Evolutionary conservation across 177 flowering plant species (phyloP), one percentile per base, ranked within the genome.

Genomic region (Vitis hybrid): DNA sequence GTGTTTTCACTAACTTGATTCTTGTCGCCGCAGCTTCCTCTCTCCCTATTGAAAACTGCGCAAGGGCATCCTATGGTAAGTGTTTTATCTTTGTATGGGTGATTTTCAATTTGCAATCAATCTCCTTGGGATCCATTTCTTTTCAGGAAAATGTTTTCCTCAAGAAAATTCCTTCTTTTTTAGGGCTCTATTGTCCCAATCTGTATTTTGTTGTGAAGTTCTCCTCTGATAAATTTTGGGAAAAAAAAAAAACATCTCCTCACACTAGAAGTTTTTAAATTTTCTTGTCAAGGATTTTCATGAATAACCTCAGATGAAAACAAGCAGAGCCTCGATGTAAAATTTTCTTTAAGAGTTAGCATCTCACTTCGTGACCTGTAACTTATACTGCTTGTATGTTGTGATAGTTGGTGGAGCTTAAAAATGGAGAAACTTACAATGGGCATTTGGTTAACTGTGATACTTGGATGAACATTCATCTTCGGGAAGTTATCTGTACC

Each of bases 391-490:
- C 13, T 54, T 66, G 18, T 61, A 34, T 69, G 30, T 34, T 72
- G 52, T 71, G n/a, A 67, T 79, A 91, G 98, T 81, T 94, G 85
- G 96, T 94, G 80, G 98, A 91, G 74, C 82, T 95, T 74, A 95
- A 95, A 74, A 93, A 93, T 81, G 98, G 98, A 32, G 99, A 93
- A 78, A 95, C 98, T 12, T 95, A 95, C 78, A 95, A 91, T 75
- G 98, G 97, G 21, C 99, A 95, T 79, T 80, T 95, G 86, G 97
- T 95, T 18, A 93, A 93, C 72, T 93, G 99, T 79, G 97, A 95
- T 77, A 94, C 98, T 23, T 93, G 97, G 96, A 88, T 92, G 94
- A 92, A 92, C 70, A 91, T 91, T 64, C 97, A 92, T 92, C 90
- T 92, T 34, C 92, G 93, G 65, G 95, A 95, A 87, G 99, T 95